Base-by-base conservation (phyloP, 1,139 yeast genomes). In the Yamadazyma buinensis region DNA sequence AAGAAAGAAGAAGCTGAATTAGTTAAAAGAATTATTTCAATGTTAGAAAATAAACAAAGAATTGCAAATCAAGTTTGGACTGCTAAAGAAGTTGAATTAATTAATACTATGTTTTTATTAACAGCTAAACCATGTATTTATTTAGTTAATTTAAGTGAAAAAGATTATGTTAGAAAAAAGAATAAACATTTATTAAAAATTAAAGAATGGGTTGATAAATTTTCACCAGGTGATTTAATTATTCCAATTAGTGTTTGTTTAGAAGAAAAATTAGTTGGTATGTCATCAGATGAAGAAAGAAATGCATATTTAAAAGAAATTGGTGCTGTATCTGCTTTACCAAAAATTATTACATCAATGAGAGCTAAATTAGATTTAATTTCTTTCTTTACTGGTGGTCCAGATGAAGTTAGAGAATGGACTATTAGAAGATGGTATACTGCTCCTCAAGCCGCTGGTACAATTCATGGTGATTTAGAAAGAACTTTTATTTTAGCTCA, bases 121-220 rank as follows among this genome's bases (percentile, higher is more conserved):
- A 88, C 97, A 29, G 97, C 97, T 50, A 90, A 92, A 71, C 96
- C 97, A 55, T 80, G 95, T 57, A 90, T 92, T 58, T 92, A 90
- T 71, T 79, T 92, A 61, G 85, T 94, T 58, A 92, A 92, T 72
- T 75, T 92, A 61, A 83, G 95, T 30, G 98, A 94, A 74, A 84
- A 73, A 54, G 98, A 94, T 64, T 92, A 83, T 67, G 75, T 88
- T 54, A 85, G 98, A 74, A 92, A 90, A 80, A 92, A 92, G 85
- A 92, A 94, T 77, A 92, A 92, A 82, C 84, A 87, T 64, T 74
- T 92, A 63, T 67, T 84, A 44, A 80, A 75, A 59, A 90, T 92
- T 64, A 92, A 92, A 73, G 90, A 90, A 72, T 92, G 99, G 99
- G 85, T 94, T 55, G 97, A 94, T 67, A 69, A 72, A 51, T 72